Evolutionary conservation across 2,329 filamentous ascomycete genomes (phyloP), one percentile per base, ranked within the genome.

Genomic region (Davidsoniella virescens): DNA sequence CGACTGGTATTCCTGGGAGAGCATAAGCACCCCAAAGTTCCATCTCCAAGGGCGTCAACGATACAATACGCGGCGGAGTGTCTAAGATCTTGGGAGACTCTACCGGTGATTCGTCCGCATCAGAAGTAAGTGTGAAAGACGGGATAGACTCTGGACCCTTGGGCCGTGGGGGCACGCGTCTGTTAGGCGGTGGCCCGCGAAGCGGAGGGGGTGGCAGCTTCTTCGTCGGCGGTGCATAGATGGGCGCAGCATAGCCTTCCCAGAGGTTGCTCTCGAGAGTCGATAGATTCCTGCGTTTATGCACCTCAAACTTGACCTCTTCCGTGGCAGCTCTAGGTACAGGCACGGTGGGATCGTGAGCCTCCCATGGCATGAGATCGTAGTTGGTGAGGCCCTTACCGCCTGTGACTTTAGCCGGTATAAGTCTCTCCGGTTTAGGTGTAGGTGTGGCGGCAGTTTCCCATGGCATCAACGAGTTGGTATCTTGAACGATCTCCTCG

Each of bases 11-110:
- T 4, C 17, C n/a, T 10, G 49, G 49, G 10, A 42, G 33, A n/a
- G 49, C 38, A 26, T 50, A 50, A n/a, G 23, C 14, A 37, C 49
- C 49, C 49, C 49, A 50, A 14, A 50, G 42, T 18, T 50, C 26
- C 41, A 45, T 41, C 16, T 50, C 49, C 18, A 50, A 5, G 9
- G 49, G 39, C 4, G 49, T 45, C 20, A 50, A 36, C 20, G 46
- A 14, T 14, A 41, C 26, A 12, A 33, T 33, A 8, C 26, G 26
- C 6, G 26, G 26, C 10, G 26, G 26, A 12, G 26, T 10, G 26
- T 33, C 26, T 33, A 8, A 3, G 26, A 33, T 33, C 10, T 33
- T 33, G 26, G 6, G 26, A 12, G 26, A 33, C 3, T 45, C 43
- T 12, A 10, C 4, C 9, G 12, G 18, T 7, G 26, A 16, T 29